Evolutionary conservation across 495 filamentous ascomycete genomes (phyloP).

Genomic region (Lepidopterella palustris): DNA sequence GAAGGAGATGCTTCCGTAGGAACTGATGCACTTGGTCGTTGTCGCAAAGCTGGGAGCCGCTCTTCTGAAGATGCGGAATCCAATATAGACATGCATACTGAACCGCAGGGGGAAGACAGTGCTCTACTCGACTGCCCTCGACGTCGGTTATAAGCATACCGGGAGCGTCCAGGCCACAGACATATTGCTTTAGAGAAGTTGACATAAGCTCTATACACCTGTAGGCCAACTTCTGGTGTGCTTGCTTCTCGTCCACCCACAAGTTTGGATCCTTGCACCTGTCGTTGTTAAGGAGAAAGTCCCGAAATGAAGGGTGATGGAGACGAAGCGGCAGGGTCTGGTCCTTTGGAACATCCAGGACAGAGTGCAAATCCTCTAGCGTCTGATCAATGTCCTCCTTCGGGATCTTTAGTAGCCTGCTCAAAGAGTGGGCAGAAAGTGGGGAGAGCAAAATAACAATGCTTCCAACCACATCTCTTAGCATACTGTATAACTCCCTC

Average conservation of each 20-base stretch:
- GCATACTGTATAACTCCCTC: too few species aligned
- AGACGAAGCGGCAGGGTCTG: slow-evolving; percentile 31
- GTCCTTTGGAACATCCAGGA: slow-evolving; percentile 35
- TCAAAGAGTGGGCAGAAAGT: slow-evolving; percentile 30
- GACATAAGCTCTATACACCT: too few species aligned
- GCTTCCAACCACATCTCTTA: slow-evolving; percentile 28
- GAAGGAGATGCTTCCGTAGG: slow-evolving; percentile 39
- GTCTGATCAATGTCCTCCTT: slow-evolving; percentile 10
- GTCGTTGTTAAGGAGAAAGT: slow-evolving; percentile 43
- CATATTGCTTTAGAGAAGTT: slow-evolving; percentile 37
- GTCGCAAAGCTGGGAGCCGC: neutral
- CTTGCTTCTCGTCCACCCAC: too few species aligned
- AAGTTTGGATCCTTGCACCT: slow-evolving; percentile 32
- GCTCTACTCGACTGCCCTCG: neutral
- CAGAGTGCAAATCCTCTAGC: slow-evolving; percentile 31
- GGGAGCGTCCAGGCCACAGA: slow-evolving; percentile 36
- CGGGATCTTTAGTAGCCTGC: slow-evolving; percentile 15
- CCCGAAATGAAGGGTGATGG: slow-evolving; percentile 46
- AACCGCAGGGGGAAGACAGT: neutral
- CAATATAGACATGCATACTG: slow-evolving; percentile 1
- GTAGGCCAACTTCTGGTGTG: too few species aligned
- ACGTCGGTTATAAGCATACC: neutral
- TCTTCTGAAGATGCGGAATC: neutral
- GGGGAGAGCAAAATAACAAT: slow-evolving; percentile 28
- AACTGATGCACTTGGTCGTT: slow-evolving; percentile 33